Conservation (phyloP, 2,329 filamentous ascomycete species). For the Neonectria faginata region DNA sequence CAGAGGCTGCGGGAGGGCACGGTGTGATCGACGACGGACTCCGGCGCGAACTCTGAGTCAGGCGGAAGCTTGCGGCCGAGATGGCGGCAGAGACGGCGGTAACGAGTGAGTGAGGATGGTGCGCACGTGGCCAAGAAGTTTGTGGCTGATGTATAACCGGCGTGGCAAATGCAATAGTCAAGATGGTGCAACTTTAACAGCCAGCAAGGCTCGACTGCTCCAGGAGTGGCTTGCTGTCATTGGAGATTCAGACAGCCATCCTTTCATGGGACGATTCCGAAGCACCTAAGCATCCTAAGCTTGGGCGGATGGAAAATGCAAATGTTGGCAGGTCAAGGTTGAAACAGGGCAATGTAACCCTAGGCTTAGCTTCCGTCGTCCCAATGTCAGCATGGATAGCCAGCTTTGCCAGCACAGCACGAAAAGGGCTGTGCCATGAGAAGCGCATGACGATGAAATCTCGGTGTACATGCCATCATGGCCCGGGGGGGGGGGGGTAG, state of each 20-base stretch:
- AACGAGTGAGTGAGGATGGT: slow-evolving; percentile 8
- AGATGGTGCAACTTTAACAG: neutral
- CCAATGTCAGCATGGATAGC: slow-evolving; percentile 14
- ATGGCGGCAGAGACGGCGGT: slow-evolving; percentile 14
- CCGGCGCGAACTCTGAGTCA: neutral
- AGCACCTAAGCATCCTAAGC: slow-evolving; percentile 20
- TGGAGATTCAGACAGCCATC: slow-evolving; percentile 6
- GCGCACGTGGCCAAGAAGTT: neutral
- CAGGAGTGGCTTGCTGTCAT: slow-evolving; percentile 5
- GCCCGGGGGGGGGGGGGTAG: slow-evolving; percentile 4
- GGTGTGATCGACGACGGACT: neutral
- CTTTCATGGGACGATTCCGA: slow-evolving; percentile 2
- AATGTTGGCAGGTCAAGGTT: neutral
- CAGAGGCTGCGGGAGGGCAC: slow-evolving; percentile 23
- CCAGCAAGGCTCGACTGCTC: neutral
- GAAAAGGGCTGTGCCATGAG: slow-evolving; percentile 21
- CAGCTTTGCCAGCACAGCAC: slow-evolving; percentile 10
- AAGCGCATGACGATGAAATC: slow-evolving; percentile 28
- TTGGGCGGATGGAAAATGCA: slow-evolving; percentile 23
- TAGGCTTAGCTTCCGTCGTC: slow-evolving; percentile 3
- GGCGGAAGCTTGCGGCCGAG: slow-evolving; percentile 5
- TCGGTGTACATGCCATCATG: slow-evolving; percentile 18
- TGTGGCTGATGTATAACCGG: neutral
- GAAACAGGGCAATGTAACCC: slow-evolving; percentile 6
- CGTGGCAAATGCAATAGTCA: neutral